Evolutionary conservation across 2,329 filamentous ascomycete species (phyloP).

Genomic region (Ambrosiella xylebori): DNA sequence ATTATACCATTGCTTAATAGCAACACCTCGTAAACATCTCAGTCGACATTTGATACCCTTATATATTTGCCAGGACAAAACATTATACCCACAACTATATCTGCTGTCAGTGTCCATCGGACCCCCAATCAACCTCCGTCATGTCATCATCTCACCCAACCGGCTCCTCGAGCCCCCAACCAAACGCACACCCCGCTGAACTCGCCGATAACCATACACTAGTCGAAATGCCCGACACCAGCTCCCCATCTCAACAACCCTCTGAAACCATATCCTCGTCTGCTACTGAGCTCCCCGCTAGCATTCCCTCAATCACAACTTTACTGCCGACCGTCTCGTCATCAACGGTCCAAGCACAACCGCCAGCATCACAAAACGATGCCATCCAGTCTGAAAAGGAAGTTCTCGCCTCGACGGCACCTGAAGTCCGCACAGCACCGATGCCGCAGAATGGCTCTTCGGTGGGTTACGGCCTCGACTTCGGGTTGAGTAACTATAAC

Average conservation of each 20-base stretch:
- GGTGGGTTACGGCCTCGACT: not conserved
- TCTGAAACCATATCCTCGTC: not conserved
- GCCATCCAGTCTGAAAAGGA: not conserved
- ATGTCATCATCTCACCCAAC: not conserved
- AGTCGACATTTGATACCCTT: not conserved
- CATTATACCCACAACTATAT: conserved; percentile 4
- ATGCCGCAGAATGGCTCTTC: not conserved
- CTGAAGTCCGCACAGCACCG: not conserved
- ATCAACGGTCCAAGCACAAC: no score
- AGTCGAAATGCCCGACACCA: not conserved
- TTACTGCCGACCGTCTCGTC: no score
- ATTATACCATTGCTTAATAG: no score
- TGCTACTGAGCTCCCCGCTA: not conserved
- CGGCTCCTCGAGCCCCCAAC: not conserved
- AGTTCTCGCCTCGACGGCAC: not conserved
- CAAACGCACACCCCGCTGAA: not conserved
- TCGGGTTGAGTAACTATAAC: not conserved
- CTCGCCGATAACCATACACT: not conserved
- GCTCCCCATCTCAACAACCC: not conserved
- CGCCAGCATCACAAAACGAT: not conserved
- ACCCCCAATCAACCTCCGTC: not conserved
- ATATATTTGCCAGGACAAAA: not conserved
- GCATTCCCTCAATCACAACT: not conserved
- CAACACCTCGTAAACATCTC: not conserved
- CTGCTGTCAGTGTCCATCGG: not conserved